Evolutionary conservation across 306 rosid genomes (phyloP).

Genomic region (Hippophae tibetana): DNA sequence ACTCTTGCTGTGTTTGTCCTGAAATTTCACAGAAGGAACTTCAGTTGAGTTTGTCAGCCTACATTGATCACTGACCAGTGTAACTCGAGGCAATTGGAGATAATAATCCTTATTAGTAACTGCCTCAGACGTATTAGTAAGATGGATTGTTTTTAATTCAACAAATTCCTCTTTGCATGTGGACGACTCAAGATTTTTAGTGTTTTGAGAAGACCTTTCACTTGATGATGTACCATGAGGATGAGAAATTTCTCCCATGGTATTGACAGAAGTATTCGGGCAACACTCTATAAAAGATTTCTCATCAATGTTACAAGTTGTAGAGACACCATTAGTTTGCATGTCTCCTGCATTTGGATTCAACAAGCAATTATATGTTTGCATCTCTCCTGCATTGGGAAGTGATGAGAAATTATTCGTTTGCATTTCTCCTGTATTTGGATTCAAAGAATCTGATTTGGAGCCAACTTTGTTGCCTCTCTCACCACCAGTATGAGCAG

Average conservation of each 20-base stretch:
- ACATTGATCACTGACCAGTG: slow-evolving; percentile 31
- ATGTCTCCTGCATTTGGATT: neutral
- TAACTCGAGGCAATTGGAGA: slow-evolving; percentile 23
- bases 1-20: neutral
- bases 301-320: slow-evolving; percentile 31
- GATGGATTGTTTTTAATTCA: slow-evolving; percentile 27
- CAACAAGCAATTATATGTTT: neutral
- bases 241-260: slow-evolving; percentile 24
- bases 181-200: slow-evolving; percentile 29
- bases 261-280: slow-evolving; percentile 29
- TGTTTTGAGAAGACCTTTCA: slow-evolving; percentile 33
- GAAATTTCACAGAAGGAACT: slow-evolving; percentile 27
- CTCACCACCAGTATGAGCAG: slow-evolving; percentile 22
- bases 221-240: slow-evolving; percentile 32
- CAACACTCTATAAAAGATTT: slow-evolving; percentile 27
- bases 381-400: too few species aligned
- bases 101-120: slow-evolving; percentile 24
- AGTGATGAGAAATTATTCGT: too few species aligned
- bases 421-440: slow-evolving; percentile 22
- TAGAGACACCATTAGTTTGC: slow-evolving; percentile 20
- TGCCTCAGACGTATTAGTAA: slow-evolving; percentile 26
- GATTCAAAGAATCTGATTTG: slow-evolving; percentile 24
- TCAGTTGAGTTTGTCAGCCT: slow-evolving; percentile 23
- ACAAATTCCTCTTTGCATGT: slow-evolving; percentile 24
- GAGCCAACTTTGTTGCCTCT: slow-evolving; percentile 27